These are phyloP conservation scores for Hyaloperonospora arabidopsidis DNA, from an alignment of 352 stramenopile genomes.

Conservation along the genomic window DNA sequence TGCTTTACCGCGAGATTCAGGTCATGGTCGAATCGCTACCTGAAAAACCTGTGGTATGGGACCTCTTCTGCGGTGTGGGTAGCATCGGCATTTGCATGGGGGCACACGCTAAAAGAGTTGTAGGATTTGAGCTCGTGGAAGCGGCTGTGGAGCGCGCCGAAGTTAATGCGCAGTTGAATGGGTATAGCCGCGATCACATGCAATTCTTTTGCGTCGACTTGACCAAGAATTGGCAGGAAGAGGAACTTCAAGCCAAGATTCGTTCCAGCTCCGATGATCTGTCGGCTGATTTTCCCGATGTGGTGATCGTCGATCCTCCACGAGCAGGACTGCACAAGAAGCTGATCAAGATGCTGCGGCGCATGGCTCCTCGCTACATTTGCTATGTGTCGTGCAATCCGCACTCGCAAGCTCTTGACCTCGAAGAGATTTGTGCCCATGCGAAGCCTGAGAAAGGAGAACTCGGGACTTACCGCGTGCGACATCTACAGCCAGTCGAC, in stretches of 20 bases:
- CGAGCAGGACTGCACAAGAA: constrained; percentile 62
- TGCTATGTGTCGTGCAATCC: constrained; percentile 81
- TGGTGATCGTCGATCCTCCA: constrained; percentile 72
- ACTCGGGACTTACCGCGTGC: constrained; percentile 33
- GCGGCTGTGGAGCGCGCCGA: constrained; percentile 46
- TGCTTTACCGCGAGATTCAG: constrained; percentile 52
- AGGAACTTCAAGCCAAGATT: constrained; percentile 28
- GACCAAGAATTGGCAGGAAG: constrained; percentile 41
- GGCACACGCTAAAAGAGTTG: constrained; percentile 29
- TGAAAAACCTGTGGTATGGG: constrained; percentile 57
- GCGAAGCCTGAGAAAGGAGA: constrained; percentile 18
- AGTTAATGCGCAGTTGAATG: constrained; percentile 52
- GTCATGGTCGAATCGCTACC: constrained; percentile 21
- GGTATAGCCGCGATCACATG: constrained; percentile 44
- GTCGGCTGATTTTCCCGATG: constrained; percentile 28
- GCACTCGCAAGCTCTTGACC: constrained; percentile 47
- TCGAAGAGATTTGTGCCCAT: constrained; percentile 37
- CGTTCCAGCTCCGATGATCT: constrained; percentile 2
- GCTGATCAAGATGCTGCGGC: constrained; percentile 47
- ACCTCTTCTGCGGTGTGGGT: constrained; percentile 73
- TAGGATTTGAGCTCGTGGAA: constrained; percentile 67
- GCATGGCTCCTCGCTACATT: constrained; percentile 37
- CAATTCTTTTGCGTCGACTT: constrained; percentile 61
- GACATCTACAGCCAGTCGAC: constrained; percentile 56
- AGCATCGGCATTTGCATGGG: constrained; percentile 77